phyloP scores from a whole-genome alignment of 257 asterid genomes.

The Solanum lignicaule region DNA sequence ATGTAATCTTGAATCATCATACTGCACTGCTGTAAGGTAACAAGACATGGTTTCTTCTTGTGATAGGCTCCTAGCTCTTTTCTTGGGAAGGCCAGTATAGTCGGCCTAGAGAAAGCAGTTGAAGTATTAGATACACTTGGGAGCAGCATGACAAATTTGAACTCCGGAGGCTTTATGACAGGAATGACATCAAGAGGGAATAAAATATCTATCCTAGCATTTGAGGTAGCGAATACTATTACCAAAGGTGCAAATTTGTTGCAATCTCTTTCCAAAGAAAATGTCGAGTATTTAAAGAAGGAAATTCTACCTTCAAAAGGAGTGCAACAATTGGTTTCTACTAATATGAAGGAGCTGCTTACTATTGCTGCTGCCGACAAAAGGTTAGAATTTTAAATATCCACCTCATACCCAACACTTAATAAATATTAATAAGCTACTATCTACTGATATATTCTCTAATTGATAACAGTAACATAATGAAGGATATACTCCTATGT shows the following conservation, averaged over 20 bases:
- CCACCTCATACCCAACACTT: not conserved
- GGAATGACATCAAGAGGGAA: slow-evolving; percentile 72
- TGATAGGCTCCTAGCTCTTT: slow-evolving; percentile 80
- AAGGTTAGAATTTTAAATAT: slow-evolving; percentile 34
- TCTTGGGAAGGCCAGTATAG: slow-evolving; percentile 92
- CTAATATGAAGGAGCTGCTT: slow-evolving; percentile 80
- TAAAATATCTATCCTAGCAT: slow-evolving; percentile 66
- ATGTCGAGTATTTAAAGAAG: slow-evolving; percentile 53
- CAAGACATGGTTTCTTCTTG: slow-evolving; percentile 1
- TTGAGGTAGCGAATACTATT: slow-evolving; percentile 95
- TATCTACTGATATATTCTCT: not conserved
- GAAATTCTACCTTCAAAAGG: slow-evolving; percentile 81
- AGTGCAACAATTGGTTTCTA: slow-evolving; percentile 69
- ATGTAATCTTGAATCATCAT: not conserved
- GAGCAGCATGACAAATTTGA: slow-evolving; percentile 94
- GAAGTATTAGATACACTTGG: slow-evolving; percentile 95
- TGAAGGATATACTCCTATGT: not conserved
- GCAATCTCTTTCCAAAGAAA: slow-evolving; percentile 83
- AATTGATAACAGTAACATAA: not conserved
- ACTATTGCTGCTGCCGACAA: slow-evolving; percentile 92
- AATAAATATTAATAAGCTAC: not conserved
- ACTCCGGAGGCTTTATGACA: slow-evolving; percentile 72
- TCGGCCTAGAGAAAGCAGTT: slow-evolving; percentile 88
- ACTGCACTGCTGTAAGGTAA: not conserved
- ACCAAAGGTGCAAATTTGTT: slow-evolving; percentile 76